Conservation (phyloP, 768 basidiomycete species). For the Neoboletus subvelutipes region DNA sequence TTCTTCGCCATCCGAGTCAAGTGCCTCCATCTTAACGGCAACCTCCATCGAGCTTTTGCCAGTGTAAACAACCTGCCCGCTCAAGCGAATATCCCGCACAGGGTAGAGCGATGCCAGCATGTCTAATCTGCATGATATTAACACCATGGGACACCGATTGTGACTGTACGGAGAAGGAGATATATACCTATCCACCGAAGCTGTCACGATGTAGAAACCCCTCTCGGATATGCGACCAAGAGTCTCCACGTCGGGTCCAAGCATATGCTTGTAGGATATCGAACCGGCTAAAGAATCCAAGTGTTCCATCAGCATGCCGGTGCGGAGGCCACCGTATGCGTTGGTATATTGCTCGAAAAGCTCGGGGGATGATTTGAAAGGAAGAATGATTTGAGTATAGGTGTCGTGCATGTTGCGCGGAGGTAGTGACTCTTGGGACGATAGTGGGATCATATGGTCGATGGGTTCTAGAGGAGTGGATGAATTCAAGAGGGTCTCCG, state of each 20-base stretch:
- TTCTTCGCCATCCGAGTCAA: conserved; percentile 43
- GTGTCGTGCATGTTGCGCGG: conserved; percentile 69
- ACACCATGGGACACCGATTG: background rate
- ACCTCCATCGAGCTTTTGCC: conserved; percentile 81
- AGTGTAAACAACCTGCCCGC: conserved; percentile 79
- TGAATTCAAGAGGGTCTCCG: conserved; percentile 50
- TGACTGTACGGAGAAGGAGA: background rate
- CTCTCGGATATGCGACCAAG: conserved; percentile 56
- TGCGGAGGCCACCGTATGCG: conserved; percentile 67
- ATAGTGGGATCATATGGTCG: conserved; percentile 14
- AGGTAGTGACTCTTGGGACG: conserved; percentile 28
- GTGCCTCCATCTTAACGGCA: conserved; percentile 79
- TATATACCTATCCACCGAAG: conserved; percentile 68
- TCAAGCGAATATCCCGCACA: conserved; percentile 65
- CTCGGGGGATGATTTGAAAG: conserved; percentile 57
- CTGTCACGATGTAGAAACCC: conserved; percentile 83
- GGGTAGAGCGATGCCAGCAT: conserved; percentile 62
- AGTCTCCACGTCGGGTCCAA: conserved; percentile 59
- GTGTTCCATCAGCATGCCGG: conserved; percentile 75
- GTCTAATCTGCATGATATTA: conserved; percentile 49
- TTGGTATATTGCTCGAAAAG: conserved; percentile 71
- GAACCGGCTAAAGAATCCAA: conserved; percentile 84
- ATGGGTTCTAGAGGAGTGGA: conserved; percentile 25
- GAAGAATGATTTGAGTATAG: conserved; percentile 63
- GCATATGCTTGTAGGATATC: conserved; percentile 80